Conservation (phyloP, 768 basidiomycete species). For the Lenzites betulinus region DNA sequence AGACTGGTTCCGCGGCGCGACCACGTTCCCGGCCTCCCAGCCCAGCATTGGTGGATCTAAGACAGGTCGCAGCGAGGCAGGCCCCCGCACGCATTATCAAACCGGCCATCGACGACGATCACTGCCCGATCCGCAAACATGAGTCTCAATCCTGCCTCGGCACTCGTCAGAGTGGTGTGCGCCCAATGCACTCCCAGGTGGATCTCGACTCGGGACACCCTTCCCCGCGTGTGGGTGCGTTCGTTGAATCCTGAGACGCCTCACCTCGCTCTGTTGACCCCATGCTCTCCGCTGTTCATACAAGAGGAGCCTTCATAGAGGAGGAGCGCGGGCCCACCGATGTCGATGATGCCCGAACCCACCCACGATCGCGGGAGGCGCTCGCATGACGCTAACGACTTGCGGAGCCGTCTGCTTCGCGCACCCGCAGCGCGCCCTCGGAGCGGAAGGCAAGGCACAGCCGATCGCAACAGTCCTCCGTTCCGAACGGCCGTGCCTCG, state of each 20-base stretch:
- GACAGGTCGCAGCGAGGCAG: constrained; percentile 11
- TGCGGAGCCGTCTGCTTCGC: constrained; percentile 13
- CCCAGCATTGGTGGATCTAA: constrained; percentile 9
- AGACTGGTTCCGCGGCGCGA: background rate
- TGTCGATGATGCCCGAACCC: background rate
- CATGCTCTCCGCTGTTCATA: no score
- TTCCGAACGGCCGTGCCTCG: constrained; percentile 18
- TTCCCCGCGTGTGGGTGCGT: background rate
- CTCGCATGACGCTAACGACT: constrained; percentile 13
- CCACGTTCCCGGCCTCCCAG: constrained; percentile 11
- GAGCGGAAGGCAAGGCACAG: constrained; percentile 13
- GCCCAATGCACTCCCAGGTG: constrained; percentile 6
- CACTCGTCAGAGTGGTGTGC: background rate
- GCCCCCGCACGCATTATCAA: constrained; percentile 10
- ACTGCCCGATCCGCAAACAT: constrained; percentile 5
- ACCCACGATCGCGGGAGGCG: background rate
- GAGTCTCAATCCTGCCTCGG: background rate
- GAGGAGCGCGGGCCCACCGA: constrained; percentile 1
- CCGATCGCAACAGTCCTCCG: constrained; percentile 9
- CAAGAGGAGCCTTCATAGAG: constrained; percentile 7
- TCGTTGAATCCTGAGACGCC: background rate
- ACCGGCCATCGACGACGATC: constrained; percentile 22
- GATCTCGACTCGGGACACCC: constrained; percentile 2
- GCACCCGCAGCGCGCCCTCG: constrained; percentile 15
- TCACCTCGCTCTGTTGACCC: background rate